Conservation (phyloP, 768 basidiomycete species). For the Serendipita sp. region DNA sequence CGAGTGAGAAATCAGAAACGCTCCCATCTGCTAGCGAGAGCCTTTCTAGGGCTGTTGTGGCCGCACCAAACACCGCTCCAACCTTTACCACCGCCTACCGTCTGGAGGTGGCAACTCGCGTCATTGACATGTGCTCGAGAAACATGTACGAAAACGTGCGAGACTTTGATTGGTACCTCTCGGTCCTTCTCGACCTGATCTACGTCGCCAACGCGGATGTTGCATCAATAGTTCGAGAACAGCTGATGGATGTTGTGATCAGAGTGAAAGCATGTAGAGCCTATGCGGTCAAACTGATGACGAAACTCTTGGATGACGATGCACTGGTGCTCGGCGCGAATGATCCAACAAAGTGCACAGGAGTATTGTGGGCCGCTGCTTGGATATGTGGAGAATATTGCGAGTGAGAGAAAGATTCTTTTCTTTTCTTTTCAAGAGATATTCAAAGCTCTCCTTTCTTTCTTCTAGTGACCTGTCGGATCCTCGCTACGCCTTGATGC, state of each 20-base stretch:
- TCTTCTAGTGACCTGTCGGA: slow-evolving; percentile 56
- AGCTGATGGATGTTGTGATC: slow-evolving; percentile 74
- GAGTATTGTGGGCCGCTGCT: slow-evolving; percentile 84
- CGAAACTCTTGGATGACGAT: slow-evolving; percentile 65
- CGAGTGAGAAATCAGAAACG: slow-evolving; percentile 31
- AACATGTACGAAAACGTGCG: slow-evolving; percentile 73
- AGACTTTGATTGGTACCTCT: slow-evolving; percentile 97
- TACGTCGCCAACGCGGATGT: slow-evolving; percentile 73
- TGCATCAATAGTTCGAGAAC: slow-evolving; percentile 62
- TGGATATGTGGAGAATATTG: slow-evolving; percentile 96
- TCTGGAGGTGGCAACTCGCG: slow-evolving; percentile 59
- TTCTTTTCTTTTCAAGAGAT: slow-evolving; percentile 10
- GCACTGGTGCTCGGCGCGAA: slow-evolving; percentile 34
- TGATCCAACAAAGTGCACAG: slow-evolving; percentile 34
- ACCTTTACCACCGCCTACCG: slow-evolving; percentile 73
- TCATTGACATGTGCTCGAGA: slow-evolving; percentile 74
- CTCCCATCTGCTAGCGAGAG: slow-evolving; percentile 42
- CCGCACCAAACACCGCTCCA: slow-evolving; percentile 21
- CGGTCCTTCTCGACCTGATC: slow-evolving; percentile 81
- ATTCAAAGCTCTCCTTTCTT: neutral
- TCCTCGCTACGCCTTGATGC: slow-evolving; percentile 55
- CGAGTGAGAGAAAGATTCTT: slow-evolving; percentile 42
- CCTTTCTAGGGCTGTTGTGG: slow-evolving; percentile 34
- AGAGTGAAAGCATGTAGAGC: slow-evolving; percentile 60
- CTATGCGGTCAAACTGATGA: slow-evolving; percentile 75